phyloP scores from a whole-genome alignment of 2,329 filamentous ascomycete species.

The Emericellopsis atlantica region DNA sequence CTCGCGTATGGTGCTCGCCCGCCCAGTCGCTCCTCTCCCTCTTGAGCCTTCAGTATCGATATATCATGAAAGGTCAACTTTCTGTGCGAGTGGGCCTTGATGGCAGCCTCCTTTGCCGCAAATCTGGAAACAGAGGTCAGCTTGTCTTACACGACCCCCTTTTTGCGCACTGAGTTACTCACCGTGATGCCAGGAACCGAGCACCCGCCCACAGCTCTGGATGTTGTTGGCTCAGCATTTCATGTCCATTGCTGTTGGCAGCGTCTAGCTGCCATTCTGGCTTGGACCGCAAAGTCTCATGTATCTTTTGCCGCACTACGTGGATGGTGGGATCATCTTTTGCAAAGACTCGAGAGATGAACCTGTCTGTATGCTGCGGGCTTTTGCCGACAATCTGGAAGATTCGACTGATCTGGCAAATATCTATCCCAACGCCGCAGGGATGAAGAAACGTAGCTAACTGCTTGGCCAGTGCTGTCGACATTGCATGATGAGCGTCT shows the following conservation, averaged over 20 bases:
- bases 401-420: conserved; percentile 60
- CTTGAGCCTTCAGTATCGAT: not conserved
- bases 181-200: conserved; percentile 31
- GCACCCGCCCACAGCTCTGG: not conserved
- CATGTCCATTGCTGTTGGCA: not conserved
- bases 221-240: not conserved
- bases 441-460: conserved; percentile 46
- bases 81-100: conserved; percentile 56
- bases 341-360: conserved; percentile 34
- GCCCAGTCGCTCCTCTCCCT: conserved; percentile 14
- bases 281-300: too few relatives aligned
- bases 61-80: conserved; percentile 51
- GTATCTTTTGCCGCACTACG: too few relatives aligned
- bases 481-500: conserved; percentile 8
- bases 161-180: conserved; percentile 3
- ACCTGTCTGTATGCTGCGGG: conserved; percentile 22
- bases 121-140: conserved; percentile 27
- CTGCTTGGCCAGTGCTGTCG: conserved; percentile 7
- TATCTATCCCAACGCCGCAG: conserved; percentile 64
- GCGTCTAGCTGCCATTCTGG: too few relatives aligned
- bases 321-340: conserved; percentile 18
- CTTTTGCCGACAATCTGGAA: conserved; percentile 35
- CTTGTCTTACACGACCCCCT: not conserved
- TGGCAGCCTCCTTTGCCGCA: conserved; percentile 63
- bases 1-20: conserved; percentile 32